Evolutionary conservation across 2,329 filamentous ascomycete genomes (phyloP), one percentile per base, ranked within the genome.

Genomic region (Aspergillus pseudoterreus): DNA sequence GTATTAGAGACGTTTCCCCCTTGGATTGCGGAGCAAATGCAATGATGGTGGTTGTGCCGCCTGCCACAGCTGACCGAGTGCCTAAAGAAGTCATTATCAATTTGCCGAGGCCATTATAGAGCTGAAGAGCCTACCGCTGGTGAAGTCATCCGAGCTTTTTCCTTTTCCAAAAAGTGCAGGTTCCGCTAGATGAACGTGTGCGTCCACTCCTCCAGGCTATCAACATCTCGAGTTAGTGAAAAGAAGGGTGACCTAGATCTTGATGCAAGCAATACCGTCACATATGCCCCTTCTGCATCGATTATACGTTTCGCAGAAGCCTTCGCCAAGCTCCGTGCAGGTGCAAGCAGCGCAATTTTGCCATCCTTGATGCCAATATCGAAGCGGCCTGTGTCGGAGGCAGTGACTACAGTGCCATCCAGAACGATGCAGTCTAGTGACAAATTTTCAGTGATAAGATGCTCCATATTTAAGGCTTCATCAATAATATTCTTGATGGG

Each of bases 1-100:
- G 15, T 21, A 42, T 8, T 6, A 6, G 71, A 63, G 30, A 78
- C 62, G 8, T 82, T 62, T 78, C 70, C 2, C 63, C 55, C 30
- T 75, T 76, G 38, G 71, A 66, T 61, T 83, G 80, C 2, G 77
- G 75, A 1, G 81, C 82, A 64, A 85, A 84, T 0, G 80, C 73
- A 6, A 84, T 67, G n/a, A 84, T 71, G 0, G 82, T 83, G 0
- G 82, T 84, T 11, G 76, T 55, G 1, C 55, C 52, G 4, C 55
- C 55, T 0, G 79, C 80, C 46, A 84, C 73, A 3, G 81, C 81
- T 22, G 75, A 78, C 8, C 80, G 71, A 0, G 78, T 78, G 0
- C 81, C 81, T 14, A 70, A 14, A 42, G 6, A 21, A 19, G 14
- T 22, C 17, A 14, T 42, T 22, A 42, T 10, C 71, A 47, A 27